Base-by-base conservation (phyloP, 305 asterid species). In the Striga hermonthica region DNA sequence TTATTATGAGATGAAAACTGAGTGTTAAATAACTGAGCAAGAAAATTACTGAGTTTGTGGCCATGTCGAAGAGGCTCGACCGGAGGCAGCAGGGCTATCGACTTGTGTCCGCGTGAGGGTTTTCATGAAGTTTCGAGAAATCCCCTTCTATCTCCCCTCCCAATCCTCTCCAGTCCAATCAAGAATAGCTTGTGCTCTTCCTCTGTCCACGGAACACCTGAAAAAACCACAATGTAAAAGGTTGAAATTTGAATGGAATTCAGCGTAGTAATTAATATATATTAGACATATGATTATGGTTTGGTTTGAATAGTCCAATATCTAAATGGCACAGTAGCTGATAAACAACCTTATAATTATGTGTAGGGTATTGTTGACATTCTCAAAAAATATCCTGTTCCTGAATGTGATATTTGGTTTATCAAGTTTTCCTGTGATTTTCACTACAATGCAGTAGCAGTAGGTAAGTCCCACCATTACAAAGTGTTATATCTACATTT, bases 351-450 rank as follows among this genome's bases (percentile, higher is more conserved):
- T 43, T 38, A 60, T 72, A 74, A 61, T 78, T 70, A 60, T 53
- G 6, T 57, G 66, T 82, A 92, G 98, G 98, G 98, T 62, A 83
- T 95, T 41, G 82, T 80, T 64, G 98, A 93, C 76, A 68, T 93
- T 76, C 98, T 93, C 66, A 95, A 90, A 74, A 93, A 86, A 72
- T 93, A 90, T 75, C 97, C 98, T 11, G 97, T 90, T 72, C 98
- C 98, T 0, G 98, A 93, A 60, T 90, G 96, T 71, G 98, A 93
- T 77, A 90, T 93, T 65, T 93, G 98, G 98, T 93, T 89, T 74
- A 90, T 93, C 82, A 93, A 92, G 79, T 90, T 90, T 73, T 93
- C 98, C 40, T 93, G 91, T 63, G 97, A 93, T 80, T 90, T 84
- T 71, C 86, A 86, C 64, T 86, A 76, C 80, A 90, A 78, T 80